These are phyloP conservation scores for Eucalyptus erythrocorys DNA, from an alignment of 345 rosid species.

Conservation along the genomic window DNA sequence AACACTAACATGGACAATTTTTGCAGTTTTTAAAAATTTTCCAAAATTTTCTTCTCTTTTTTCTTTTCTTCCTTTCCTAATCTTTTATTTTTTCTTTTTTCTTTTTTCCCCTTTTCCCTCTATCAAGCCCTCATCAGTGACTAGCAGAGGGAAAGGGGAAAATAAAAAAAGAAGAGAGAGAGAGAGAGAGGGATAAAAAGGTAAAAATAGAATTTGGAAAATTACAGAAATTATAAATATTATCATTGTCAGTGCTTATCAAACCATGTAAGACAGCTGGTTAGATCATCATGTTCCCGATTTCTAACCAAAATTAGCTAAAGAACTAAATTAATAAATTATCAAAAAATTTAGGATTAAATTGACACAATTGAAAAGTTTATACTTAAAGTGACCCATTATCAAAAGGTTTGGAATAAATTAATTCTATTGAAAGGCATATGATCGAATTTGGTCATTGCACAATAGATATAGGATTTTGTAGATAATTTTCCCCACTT, in stretches of 20 bases:
- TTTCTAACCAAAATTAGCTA: too few species aligned
- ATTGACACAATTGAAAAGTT: neutral
- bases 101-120: neutral
- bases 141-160: neutral
- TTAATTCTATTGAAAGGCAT: too few species aligned
- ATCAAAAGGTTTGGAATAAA: neutral
- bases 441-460: neutral
- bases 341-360: too few species aligned
- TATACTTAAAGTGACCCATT: too few species aligned
- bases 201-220: too few species aligned
- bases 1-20: neutral
- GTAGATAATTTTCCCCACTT: neutral
- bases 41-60: neutral
- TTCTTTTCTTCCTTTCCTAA: too few species aligned
- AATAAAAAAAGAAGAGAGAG: too few species aligned
- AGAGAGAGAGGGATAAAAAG: too few species aligned
- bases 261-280: neutral
- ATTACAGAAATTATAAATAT: too few species aligned
- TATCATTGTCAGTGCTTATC: neutral
- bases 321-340: neutral
- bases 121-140: neutral
- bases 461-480: neutral
- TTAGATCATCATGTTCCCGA: neutral
- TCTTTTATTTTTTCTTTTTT: too few species aligned
- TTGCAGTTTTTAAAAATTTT: rapidly evolving